These are phyloP conservation scores for Zygosaccharomyces rouxii DNA, from an alignment of 805 yeast genomes.

Conservation along the genomic window DNA sequence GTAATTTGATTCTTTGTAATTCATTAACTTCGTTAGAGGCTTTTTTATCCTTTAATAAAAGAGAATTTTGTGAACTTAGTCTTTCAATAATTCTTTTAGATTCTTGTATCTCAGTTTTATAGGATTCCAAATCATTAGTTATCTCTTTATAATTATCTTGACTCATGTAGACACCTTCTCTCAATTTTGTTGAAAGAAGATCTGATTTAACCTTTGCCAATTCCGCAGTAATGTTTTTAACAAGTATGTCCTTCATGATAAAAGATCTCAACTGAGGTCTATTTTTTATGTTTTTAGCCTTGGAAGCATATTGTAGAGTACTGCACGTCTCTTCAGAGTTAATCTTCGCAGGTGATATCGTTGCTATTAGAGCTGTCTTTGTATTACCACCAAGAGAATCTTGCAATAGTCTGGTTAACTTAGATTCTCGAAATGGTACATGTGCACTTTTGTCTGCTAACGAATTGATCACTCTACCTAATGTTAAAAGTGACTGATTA, in stretches of 20 bases:
- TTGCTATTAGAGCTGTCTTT: constrained; percentile 81
- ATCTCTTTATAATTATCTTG: constrained; percentile 53
- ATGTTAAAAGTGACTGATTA: constrained; percentile 78
- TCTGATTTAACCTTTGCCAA: constrained; percentile 51
- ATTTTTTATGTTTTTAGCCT: constrained; percentile 74
- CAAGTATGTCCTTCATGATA: constrained; percentile 49
- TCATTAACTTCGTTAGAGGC: constrained; percentile 27
- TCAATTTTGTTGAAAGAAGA: constrained; percentile 54
- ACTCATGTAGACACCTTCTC: constrained; percentile 64
- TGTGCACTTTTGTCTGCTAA: constrained; percentile 61
- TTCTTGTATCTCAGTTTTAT: constrained; percentile 48
- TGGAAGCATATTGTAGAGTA: constrained; percentile 81
- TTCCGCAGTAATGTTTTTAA: constrained; percentile 46
- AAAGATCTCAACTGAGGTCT: constrained; percentile 62
- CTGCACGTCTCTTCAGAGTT: constrained; percentile 80
- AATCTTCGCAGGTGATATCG: constrained; percentile 75
- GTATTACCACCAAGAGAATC: constrained; percentile 87
- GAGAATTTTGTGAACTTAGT: constrained; percentile 37
- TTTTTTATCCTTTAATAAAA: constrained; percentile 29
- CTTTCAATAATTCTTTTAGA: constrained; percentile 40
- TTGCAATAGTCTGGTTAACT: constrained; percentile 66
- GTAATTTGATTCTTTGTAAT: constrained; percentile 25
- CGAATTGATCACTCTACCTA: constrained; percentile 84
- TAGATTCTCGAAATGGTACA: constrained; percentile 83
- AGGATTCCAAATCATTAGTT: constrained; percentile 45